Evolutionary conservation across 2,329 filamentous ascomycete genomes (phyloP).

Genomic region (Stachybotrys chartarum): DNA sequence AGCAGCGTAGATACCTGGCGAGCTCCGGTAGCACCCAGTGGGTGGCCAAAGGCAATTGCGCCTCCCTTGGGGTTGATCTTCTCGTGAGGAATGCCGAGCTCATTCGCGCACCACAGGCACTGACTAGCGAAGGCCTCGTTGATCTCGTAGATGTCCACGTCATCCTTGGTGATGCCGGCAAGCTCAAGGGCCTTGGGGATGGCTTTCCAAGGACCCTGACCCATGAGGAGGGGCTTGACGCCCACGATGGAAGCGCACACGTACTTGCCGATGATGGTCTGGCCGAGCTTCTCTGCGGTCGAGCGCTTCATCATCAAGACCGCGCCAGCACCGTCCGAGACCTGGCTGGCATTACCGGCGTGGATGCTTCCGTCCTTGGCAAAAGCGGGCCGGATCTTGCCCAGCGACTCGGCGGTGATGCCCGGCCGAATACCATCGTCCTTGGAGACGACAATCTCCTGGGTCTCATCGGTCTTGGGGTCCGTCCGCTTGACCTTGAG

Average conservation of each 20-base stretch:
- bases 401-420: constrained; percentile 81
- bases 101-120: constrained; percentile 87
- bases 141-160: constrained; percentile 97
- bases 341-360: constrained; percentile 91
- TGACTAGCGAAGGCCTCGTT: constrained; percentile 98
- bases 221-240: constrained; percentile 91
- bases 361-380: constrained; percentile 89
- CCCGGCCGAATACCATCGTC: constrained; percentile 85
- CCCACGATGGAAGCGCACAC: constrained; percentile 80
- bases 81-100: constrained; percentile 71
- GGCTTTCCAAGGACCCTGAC: constrained; percentile 88
- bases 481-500: constrained; percentile 83
- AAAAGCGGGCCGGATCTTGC: constrained; percentile 86
- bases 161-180: constrained; percentile 77
- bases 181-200: constrained; percentile 89
- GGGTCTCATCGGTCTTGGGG: constrained; percentile 81
- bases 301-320: constrained; percentile 93
- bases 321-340: constrained; percentile 91
- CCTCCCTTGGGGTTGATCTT: constrained; percentile 98
- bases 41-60: constrained; percentile 93
- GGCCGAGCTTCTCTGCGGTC: constrained; percentile 80
- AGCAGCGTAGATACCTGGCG: constrained; percentile 88
- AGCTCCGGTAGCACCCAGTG: constrained; percentile 87
- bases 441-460: constrained; percentile 71
- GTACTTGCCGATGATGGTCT: constrained; percentile 87